phyloP scores from a whole-genome alignment of 2,329 filamentous ascomycete genomes.

The Sporothrix luriei region DNA sequence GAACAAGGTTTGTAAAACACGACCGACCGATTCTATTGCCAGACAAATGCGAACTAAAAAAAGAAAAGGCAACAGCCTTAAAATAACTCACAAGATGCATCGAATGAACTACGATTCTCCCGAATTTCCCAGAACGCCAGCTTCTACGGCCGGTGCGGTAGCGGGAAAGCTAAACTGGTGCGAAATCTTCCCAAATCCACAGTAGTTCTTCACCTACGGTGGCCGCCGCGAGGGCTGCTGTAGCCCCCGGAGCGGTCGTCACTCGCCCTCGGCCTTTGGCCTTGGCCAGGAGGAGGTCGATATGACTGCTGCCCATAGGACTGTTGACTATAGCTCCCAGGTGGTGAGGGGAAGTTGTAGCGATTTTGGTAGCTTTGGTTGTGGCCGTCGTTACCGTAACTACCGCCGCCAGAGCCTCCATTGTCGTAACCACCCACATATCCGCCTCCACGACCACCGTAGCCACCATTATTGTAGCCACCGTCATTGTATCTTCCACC shows the following conservation, averaged over 20 bases:
- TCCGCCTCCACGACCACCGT: constrained; percentile 27
- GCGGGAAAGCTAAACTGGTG: neutral
- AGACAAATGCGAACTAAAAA: neutral
- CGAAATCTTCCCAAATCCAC: no score
- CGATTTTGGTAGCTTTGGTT: constrained; percentile 30
- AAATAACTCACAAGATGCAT: neutral
- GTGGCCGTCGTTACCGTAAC: constrained; percentile 24
- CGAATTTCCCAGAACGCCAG: neutral
- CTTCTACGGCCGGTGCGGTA: neutral
- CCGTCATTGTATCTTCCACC: constrained; percentile 27
- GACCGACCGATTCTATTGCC: neutral
- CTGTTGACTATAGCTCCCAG: constrained; percentile 14
- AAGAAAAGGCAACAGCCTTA: neutral
- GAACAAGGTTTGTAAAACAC: neutral
- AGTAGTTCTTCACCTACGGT: neutral
- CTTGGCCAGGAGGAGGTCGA: constrained; percentile 35
- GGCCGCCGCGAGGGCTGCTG: neutral
- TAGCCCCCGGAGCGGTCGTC: constrained; percentile 18
- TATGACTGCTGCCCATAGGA: constrained; percentile 28
- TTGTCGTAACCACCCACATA: constrained; percentile 9
- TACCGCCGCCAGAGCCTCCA: constrained; percentile 8
- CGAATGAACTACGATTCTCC: neutral
- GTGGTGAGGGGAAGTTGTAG: constrained; percentile 30
- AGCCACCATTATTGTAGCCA: constrained; percentile 23
- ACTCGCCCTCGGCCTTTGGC: constrained; percentile 34